Conservation (phyloP, 1,139 yeast species). For the Saccharomycopsis phalli region DNA sequence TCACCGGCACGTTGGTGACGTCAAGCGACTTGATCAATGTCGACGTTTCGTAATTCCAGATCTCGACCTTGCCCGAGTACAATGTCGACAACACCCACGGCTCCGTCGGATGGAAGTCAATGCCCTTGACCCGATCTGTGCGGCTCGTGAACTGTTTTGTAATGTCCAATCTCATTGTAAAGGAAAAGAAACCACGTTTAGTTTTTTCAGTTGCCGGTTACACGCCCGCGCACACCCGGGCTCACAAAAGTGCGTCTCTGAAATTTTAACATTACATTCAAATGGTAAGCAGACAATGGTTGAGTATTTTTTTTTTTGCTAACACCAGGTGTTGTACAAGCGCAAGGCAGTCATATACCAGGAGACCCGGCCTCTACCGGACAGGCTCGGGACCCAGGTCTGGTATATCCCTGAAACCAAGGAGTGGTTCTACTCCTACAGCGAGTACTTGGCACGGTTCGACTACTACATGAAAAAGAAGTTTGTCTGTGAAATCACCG, state of each 20-base stretch:
- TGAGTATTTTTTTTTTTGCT: neutral
- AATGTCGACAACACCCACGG: conserved; percentile 91
- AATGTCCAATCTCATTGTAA: conserved; percentile 14
- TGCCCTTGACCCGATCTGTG: conserved; percentile 94
- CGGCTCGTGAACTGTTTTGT: conserved; percentile 69
- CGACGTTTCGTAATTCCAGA: conserved; percentile 86
- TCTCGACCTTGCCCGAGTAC: conserved; percentile 80
- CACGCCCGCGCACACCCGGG: neutral
- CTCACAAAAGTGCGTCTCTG: neutral
- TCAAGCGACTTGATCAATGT: conserved; percentile 62
- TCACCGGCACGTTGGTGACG: conserved; percentile 88
- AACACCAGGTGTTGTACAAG: conserved; percentile 56
- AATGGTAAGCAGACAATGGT: neutral
- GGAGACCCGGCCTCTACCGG: conserved; percentile 48
- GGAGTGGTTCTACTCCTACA: conserved; percentile 78
- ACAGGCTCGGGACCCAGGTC: conserved; percentile 45
- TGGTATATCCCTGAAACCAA: conserved; percentile 78
- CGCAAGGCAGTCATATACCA: conserved; percentile 58
- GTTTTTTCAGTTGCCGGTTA: neutral
- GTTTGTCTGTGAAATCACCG: conserved; percentile 93
- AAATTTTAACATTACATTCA: neutral
- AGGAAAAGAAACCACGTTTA: neutral
- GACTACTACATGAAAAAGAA: conserved; percentile 67
- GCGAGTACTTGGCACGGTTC: conserved; percentile 59
- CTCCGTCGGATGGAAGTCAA: conserved; percentile 95